Conservation (phyloP, 140 eudicot species). For the Stevia rebaudiana region DNA sequence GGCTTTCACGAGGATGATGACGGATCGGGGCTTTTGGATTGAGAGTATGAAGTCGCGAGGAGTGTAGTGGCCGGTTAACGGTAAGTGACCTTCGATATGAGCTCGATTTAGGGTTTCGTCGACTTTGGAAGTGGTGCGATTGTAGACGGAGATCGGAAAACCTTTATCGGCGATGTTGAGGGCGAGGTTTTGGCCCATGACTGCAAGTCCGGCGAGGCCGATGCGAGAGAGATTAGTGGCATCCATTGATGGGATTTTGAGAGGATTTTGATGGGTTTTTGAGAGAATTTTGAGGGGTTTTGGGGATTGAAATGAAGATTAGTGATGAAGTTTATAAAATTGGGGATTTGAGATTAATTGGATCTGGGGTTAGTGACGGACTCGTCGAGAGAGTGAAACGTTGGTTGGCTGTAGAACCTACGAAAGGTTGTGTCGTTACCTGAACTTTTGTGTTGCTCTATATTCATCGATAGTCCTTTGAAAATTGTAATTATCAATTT, state of each 20-base stretch:
- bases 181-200: constrained; percentile 94
- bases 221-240: constrained; percentile 66
- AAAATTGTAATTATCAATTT: not conserved
- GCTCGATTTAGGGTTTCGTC: constrained; percentile 93
- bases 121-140: constrained; percentile 68
- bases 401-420: constrained; percentile 38
- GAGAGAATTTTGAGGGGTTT: not conserved
- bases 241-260: constrained; percentile 36
- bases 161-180: constrained; percentile 87
- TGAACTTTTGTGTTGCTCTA: not conserved
- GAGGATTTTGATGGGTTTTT: not conserved
- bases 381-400: constrained; percentile 81
- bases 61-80: constrained; percentile 61
- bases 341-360: not conserved
- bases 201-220: constrained; percentile 95
- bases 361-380: constrained; percentile 45
- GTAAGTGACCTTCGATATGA: constrained; percentile 60
- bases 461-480: no score
- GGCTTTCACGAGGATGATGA: constrained; percentile 83
- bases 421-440: constrained; percentile 51
- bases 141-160: constrained; percentile 89
- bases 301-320: constrained; percentile 5
- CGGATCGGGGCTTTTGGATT: constrained; percentile 67
- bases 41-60: constrained; percentile 83
- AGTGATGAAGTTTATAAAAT: not conserved